Conservation (phyloP, 176 grass and related monocot species). For the Avena eriantha region DNA sequence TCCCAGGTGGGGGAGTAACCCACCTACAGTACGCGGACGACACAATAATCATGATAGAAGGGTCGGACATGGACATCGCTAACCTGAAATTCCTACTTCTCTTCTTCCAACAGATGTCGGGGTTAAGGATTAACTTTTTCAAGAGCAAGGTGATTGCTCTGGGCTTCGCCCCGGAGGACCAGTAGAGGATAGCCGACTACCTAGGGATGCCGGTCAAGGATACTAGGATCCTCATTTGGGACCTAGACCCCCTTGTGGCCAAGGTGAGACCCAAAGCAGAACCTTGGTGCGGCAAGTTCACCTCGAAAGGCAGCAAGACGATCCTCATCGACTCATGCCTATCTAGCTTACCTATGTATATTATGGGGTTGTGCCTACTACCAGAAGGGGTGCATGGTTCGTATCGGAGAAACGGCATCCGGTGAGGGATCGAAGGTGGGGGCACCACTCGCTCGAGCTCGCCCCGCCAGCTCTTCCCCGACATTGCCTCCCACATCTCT, state of each 20-base stretch:
- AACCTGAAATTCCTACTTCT: background rate
- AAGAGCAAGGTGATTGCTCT: background rate
- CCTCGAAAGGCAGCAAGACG: background rate
- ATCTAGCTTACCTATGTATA: background rate
- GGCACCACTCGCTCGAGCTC: too few relatives aligned
- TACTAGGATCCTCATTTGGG: too few relatives aligned
- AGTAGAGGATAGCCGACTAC: background rate
- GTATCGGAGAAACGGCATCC: too few relatives aligned
- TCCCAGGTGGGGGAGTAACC: too few relatives aligned
- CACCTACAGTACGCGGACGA: too few relatives aligned
- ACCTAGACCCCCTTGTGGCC: background rate
- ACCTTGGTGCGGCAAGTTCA: background rate
- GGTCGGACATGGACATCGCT: too few relatives aligned
- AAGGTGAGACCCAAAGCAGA: background rate
- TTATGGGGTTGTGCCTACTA: background rate
- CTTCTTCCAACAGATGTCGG: background rate
- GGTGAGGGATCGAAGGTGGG: too few relatives aligned
- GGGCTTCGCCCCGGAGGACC: background rate
- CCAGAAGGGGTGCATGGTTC: background rate
- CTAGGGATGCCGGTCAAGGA: background rate
- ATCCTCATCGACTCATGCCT: background rate
- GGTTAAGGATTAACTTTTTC: background rate
- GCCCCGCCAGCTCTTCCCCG: too few relatives aligned
- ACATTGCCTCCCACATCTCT: too few relatives aligned
- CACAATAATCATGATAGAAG: too few relatives aligned